Evolutionary conservation across 352 stramenopile genomes (phyloP), one percentile per base, ranked within the genome.

Genomic region (Phytophthora litchii): DNA sequence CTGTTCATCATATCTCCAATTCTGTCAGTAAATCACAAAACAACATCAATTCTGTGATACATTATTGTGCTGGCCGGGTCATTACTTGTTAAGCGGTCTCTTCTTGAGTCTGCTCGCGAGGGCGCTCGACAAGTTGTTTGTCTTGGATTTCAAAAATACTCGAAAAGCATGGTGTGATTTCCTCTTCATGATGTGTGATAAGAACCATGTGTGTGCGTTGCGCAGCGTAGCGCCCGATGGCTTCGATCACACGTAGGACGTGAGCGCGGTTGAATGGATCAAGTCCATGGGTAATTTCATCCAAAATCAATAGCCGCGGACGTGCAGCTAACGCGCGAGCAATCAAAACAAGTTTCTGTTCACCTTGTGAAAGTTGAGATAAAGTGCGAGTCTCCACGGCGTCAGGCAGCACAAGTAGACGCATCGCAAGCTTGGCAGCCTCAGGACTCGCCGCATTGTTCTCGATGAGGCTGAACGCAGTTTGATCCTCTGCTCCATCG

Each of bases 121-220:
- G 47, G 14, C 65, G 70, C 37, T 80, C 67, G 4, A 86, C 62
- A 54, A 88, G 63, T 25, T 86, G 59, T 46, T 78, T 79, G 44
- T 92, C 71, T 25, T 86, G 66, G 32, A 98, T 86, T 70, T 92
- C 78, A 53, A 97, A 82, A 25, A 95, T 81, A 49, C 82, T 74
- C 17, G 68, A 75, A 59, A 97, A 94, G 46, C 82, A 91, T 4
- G 76, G 68, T 14, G 87, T 77, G 48, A 97, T 85, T 62, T 98
- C 92, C 53, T 98, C 90, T 27, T 94, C 76, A 61, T 98, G 89
- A 69, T 98, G 93, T 37, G 92, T 97, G 41, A 98, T 96, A 32
- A 97, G 83, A 25, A 98, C 78, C 59, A 97, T 58, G 38, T 88
- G 79, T 4, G 80, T 82, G 20, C 57, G 54, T 3, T 45, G 40